These are phyloP conservation scores for Coemansia sp. DNA, from an alignment of 192 early-diverging fungal species.

Conservation along the genomic window DNA sequence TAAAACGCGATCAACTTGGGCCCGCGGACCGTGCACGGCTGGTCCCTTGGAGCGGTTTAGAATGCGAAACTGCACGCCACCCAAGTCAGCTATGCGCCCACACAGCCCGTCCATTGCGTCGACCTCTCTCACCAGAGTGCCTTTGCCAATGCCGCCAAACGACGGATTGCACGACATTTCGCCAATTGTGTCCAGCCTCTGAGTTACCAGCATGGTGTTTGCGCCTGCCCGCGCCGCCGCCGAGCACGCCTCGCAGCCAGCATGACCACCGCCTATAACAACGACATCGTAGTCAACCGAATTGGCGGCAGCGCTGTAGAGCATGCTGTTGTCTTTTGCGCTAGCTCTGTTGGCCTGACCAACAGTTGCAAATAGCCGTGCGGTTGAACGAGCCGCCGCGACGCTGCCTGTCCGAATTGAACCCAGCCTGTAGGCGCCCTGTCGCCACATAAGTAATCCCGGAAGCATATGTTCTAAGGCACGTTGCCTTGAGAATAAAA, in stretches of 20 bases:
- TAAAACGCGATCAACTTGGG: slow-evolving; percentile 74
- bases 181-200: slow-evolving; percentile 71
- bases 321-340: neutral
- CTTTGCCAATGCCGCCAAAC: slow-evolving; percentile 81
- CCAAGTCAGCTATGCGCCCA: slow-evolving; percentile 67
- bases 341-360: too few relatives aligned
- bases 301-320: slow-evolving; percentile 12
- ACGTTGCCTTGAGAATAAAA: too few relatives aligned
- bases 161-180: slow-evolving; percentile 89
- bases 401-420: too few relatives aligned
- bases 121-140: slow-evolving; percentile 72
- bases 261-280: slow-evolving; percentile 81
- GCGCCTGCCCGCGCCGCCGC: slow-evolving; percentile 74
- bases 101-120: slow-evolving; percentile 84
- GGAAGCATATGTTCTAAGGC: too few relatives aligned
- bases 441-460: too few relatives aligned
- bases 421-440: too few relatives aligned
- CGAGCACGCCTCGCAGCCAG: slow-evolving; percentile 75
- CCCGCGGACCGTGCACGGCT: slow-evolving; percentile 77
- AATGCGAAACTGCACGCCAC: slow-evolving; percentile 78
- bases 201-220: slow-evolving; percentile 67
- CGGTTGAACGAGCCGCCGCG: too few relatives aligned
- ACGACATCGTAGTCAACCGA: slow-evolving; percentile 60
- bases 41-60: slow-evolving; percentile 78
- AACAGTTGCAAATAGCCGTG: neutral